Base-by-base conservation (phyloP, 1,284 basidiomycete species). In the Golubevia sp. region DNA sequence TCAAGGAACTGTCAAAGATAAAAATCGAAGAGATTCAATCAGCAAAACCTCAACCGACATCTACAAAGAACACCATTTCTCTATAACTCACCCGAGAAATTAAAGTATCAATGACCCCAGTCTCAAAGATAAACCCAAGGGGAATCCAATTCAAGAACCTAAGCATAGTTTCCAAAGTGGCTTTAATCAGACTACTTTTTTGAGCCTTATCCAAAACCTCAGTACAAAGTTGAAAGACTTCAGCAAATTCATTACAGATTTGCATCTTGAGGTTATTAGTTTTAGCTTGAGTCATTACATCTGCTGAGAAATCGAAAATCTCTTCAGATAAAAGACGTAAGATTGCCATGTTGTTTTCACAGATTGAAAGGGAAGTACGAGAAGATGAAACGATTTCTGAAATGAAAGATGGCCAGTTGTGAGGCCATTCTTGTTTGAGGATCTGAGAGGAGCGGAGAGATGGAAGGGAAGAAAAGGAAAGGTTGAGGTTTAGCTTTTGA, bases 261-360 rank as follows among this genome's bases (percentile, higher is more conserved):
- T 82, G 79, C 82, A 97, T 95, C 87, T 99, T 99, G 68, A 99
- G 87, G 71, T 92, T 91, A 86, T 97, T 97, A 67, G 94, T 97
- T 87, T 98, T 99, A 18, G 91, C 91, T 84, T 97, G 94, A 0
- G 96, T 98, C 94, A 99, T 94, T 85, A 97, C 93, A 81, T 99
- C 97, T 1, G 96, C 94, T 3, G 95, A 98, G 85, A 92, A 99
- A 85, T 99, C 97, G 82, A 99, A 99, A 70, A 99, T 94, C 85
- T 99, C 97, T 83, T 99, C 97, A 0, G 94, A 97, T 18, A 99
- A 88, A n/a, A 99, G 88, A 84, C 94, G 93, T 71, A 99, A 88
- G 83, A 99, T 99, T 84, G 94, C 89, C 97, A 99, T 99, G 87
- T 99, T 99, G 88, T 99, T 99, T 86, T 99, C 97, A 88, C 97